These are phyloP conservation scores for Xylogone sp. DNA, from an alignment of 2,329 filamentous ascomycete species.

Conservation along the genomic window DNA sequence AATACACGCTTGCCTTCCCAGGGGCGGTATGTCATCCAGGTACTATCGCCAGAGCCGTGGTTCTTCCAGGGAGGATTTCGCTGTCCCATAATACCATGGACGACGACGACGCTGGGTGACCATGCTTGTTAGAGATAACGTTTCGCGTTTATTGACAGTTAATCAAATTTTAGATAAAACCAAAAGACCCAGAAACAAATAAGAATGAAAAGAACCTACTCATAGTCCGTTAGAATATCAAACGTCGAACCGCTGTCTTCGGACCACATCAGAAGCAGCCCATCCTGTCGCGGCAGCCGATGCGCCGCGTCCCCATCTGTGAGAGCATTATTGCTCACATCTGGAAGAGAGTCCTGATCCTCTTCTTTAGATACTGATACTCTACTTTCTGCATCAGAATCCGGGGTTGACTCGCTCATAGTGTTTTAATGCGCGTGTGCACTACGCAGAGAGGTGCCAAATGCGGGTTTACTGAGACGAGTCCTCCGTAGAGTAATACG, in stretches of 20 bases:
- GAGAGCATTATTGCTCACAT: background rate
- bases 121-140: background rate
- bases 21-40: background rate
- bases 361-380: background rate
- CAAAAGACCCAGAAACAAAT: background rate
- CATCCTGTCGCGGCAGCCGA: background rate
- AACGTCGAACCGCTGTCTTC: background rate
- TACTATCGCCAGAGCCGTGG: background rate
- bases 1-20: background rate
- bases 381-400: background rate
- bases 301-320: background rate
- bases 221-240: background rate
- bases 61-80: background rate
- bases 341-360: background rate
- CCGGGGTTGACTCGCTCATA: background rate
- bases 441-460: too few relatives aligned
- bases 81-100: slow-evolving; percentile 4
- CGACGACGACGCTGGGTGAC: slow-evolving; percentile 6
- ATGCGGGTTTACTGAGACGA: too few relatives aligned
- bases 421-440: too few relatives aligned
- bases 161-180: background rate
- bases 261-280: background rate
- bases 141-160: background rate
- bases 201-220: background rate
- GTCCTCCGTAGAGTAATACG: too few relatives aligned